A percentile compares a stretch with the other conserved stretches of the same genome.
Evolutionary conservation across 495 filamentous ascomycete species (phyloP).

Genomic region (Daldinia caldariorum): DNA sequence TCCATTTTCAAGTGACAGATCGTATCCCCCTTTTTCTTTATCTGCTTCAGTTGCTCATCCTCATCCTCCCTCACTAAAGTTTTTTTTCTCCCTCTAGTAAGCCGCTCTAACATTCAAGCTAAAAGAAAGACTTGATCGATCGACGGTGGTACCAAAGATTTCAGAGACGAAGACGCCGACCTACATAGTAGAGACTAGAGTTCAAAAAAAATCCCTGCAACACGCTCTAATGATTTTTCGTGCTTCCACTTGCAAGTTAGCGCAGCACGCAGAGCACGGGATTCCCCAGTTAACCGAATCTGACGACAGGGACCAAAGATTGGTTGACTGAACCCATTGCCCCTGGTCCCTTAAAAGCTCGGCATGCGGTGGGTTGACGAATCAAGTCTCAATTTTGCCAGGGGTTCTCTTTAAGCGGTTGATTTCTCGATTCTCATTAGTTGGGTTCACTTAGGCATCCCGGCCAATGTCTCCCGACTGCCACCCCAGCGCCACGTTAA

Average conservation of each 20-base stretch:
- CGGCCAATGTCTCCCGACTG: slow-evolving; percentile 31
- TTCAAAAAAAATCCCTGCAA: slow-evolving; percentile 30
- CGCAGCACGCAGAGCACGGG: slow-evolving; percentile 32
- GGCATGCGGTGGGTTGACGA: slow-evolving; percentile 29
- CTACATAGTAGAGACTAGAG: background rate
- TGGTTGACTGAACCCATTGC: slow-evolving; percentile 29
- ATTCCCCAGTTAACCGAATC: slow-evolving; percentile 35
- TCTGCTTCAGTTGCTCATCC: slow-evolving; percentile 1
- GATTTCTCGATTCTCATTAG: slow-evolving; percentile 31
- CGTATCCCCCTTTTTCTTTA: background rate
- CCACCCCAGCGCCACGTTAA: slow-evolving; percentile 33
- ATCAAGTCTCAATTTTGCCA: slow-evolving; percentile 21
- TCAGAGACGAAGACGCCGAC: background rate
- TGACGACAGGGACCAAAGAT: slow-evolving; percentile 28
- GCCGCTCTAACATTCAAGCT: background rate
- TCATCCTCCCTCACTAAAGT: background rate
- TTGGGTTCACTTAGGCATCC: slow-evolving; percentile 7
- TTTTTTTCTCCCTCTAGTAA: background rate
- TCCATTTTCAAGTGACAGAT: background rate
- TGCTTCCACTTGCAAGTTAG: slow-evolving; percentile 24
- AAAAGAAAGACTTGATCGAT: slow-evolving; percentile 9
- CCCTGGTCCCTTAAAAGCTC: slow-evolving; percentile 37
- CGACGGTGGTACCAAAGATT: slow-evolving; percentile 22
- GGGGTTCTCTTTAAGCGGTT: slow-evolving; percentile 20
- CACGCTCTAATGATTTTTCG: slow-evolving; percentile 31